Evolutionary conservation across 2,329 filamentous ascomycete genomes (phyloP).

Genomic region (Aspergillus niger): DNA sequence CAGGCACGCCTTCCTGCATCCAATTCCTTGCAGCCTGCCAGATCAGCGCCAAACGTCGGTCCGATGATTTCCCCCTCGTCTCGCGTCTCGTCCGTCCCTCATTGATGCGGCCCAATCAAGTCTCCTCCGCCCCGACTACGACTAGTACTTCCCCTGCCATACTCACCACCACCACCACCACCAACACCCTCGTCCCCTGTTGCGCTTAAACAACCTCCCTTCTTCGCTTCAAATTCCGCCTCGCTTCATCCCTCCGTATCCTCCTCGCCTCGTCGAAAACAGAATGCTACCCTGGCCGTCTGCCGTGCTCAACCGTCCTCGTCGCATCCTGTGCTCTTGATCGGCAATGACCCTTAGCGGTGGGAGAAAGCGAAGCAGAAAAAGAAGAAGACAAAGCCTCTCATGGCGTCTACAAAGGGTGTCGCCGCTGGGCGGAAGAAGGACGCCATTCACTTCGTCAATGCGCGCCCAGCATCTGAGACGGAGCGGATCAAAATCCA

Average conservation of each 20-base stretch:
- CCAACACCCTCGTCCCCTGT: neutral
- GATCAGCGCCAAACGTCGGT: neutral
- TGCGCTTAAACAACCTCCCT: too few relatives aligned
- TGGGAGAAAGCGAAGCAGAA: neutral
- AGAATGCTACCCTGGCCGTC: constrained; percentile 25
- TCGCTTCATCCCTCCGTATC: neutral
- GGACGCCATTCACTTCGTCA: constrained; percentile 37
- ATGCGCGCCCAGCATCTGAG: constrained; percentile 35
- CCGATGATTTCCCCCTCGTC: neutral
- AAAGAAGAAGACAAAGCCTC: neutral
- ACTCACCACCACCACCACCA: too few relatives aligned
- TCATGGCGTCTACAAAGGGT: constrained; percentile 30
- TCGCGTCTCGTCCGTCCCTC: neutral
- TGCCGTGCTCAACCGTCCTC: constrained; percentile 9
- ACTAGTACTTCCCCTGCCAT: neutral
- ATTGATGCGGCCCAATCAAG: neutral
- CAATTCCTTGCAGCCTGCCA: neutral
- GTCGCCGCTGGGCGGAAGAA: constrained; percentile 18
- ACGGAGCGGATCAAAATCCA: constrained; percentile 30
- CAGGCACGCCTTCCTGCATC: neutral
- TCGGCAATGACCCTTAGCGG: constrained; percentile 10
- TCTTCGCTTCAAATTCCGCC: neutral
- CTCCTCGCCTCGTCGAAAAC: constrained; percentile 10
- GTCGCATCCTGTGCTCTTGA: constrained; percentile 20
- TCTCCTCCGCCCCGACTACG: neutral